Conservation (phyloP, 2,329 filamentous ascomycete genomes). For the Exophiala spinifera region DNA sequence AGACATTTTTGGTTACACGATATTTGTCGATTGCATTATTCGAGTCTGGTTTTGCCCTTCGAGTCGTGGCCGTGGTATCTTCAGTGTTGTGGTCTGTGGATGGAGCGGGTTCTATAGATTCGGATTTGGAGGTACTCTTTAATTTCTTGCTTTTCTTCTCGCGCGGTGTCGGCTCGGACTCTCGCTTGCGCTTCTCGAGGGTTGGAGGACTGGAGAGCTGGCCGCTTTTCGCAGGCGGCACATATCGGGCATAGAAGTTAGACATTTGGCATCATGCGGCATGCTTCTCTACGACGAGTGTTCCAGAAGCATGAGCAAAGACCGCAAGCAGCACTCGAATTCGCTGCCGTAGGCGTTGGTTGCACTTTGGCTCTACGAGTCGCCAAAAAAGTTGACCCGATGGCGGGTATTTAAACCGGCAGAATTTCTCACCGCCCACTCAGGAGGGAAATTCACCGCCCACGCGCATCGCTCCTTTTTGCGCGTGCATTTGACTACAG, state of each 20-base stretch:
- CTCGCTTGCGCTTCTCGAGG: slow-evolving; percentile 30
- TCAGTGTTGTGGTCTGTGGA: not conserved
- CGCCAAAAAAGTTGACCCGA: slow-evolving; percentile 1
- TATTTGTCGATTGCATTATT: slow-evolving; percentile 15
- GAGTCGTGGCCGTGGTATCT: slow-evolving; percentile 8
- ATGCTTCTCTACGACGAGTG: no score
- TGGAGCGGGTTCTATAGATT: not conserved
- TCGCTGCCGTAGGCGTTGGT: not conserved
- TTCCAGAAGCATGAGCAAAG: no score
- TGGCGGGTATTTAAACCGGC: slow-evolving; percentile 26
- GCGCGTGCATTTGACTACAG: no score
- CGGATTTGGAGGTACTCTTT: slow-evolving; percentile 34
- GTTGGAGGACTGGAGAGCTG: not conserved
- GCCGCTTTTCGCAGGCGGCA: slow-evolving; percentile 34
- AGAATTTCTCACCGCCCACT: slow-evolving; percentile 32
- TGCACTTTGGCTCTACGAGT: not conserved
- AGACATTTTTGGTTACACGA: slow-evolving; percentile 14
- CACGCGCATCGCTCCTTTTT: slow-evolving; percentile 11
- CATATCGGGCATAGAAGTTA: slow-evolving; percentile 47
- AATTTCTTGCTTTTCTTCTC: slow-evolving; percentile 39
- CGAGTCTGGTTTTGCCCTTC: not conserved
- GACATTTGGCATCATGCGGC: slow-evolving; percentile 38
- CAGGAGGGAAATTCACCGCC: not conserved
- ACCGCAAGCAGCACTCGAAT: no score
- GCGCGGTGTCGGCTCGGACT: slow-evolving; percentile 25